A percentile compares a stretch with the other conserved stretches of the same genome.
Evolutionary conservation across 108 stramenopile species (phyloP).

Genomic region (Mayamaea pseudoterrestris): DNA sequence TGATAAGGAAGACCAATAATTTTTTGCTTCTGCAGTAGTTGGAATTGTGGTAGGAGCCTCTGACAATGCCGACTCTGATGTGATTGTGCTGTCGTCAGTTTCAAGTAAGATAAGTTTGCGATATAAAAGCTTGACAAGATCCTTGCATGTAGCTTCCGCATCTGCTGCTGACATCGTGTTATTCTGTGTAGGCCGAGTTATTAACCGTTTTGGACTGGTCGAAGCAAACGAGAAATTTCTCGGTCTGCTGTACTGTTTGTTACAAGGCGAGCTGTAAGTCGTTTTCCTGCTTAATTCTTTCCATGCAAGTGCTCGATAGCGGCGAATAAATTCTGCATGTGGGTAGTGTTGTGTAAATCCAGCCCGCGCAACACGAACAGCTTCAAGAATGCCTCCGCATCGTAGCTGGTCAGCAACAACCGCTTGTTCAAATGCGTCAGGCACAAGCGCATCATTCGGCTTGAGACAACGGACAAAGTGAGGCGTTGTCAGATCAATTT

Average conservation of each 20-base stretch:
- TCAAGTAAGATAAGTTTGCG: not conserved
- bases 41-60: not conserved
- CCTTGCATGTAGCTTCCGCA: not conserved
- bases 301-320: slow-evolving; percentile 43
- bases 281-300: slow-evolving; percentile 13
- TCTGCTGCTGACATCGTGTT: not conserved
- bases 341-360: slow-evolving; percentile 85
- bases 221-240: not conserved
- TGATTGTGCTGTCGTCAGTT: no score
- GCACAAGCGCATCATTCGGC: slow-evolving; percentile 77
- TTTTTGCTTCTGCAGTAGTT: slow-evolving; percentile 1
- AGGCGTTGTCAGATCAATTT: slow-evolving; percentile 66
- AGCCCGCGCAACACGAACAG: slow-evolving; percentile 77
- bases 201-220: slow-evolving; percentile 1
- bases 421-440: slow-evolving; percentile 63
- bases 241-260: slow-evolving; percentile 1
- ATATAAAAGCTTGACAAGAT: not conserved
- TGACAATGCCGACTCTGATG: no score
- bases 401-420: slow-evolving; percentile 80
- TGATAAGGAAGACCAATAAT: not conserved
- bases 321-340: slow-evolving; percentile 51
- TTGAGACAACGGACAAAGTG: slow-evolving; percentile 89
- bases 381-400: slow-evolving; percentile 87
- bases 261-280: not conserved
- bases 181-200: not conserved